Evolutionary conservation across 108 stramenopile species (phyloP).

Genomic region (Hondaea fermentalgiana): DNA sequence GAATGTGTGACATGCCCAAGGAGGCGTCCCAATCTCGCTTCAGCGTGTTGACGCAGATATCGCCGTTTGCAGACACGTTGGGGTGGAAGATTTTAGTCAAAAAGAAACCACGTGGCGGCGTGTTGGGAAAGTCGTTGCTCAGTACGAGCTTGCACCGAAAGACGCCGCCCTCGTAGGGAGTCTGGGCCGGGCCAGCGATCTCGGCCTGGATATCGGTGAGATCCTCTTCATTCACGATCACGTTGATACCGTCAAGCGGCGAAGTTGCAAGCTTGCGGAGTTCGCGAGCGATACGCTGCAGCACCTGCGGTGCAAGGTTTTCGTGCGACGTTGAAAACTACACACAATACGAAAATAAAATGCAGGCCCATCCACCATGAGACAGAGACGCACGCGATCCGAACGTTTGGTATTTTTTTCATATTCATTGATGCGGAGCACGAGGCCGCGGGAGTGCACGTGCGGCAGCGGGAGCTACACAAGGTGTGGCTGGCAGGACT

Average conservation of each 20-base stretch:
- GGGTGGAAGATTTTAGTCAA: constrained; percentile 97
- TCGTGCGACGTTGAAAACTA: constrained; percentile 32
- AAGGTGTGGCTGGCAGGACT: too few relatives aligned
- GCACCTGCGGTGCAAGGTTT: constrained; percentile 76
- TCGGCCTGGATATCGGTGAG: constrained; percentile 64
- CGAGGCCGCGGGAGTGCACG: too few relatives aligned
- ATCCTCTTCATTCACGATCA: constrained; percentile 57
- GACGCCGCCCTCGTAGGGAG: constrained; percentile 81
- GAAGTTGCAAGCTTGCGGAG: constrained; percentile 66
- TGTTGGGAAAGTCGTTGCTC: constrained; percentile 56
- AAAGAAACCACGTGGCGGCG: constrained; percentile 92
- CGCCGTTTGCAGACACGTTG: constrained; percentile 83
- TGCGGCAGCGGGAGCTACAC: too few relatives aligned
- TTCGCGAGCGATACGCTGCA: constrained; percentile 71
- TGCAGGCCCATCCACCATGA: not conserved
- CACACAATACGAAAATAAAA: not conserved
- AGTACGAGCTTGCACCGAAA: constrained; percentile 87
- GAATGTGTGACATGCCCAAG: constrained; percentile 77
- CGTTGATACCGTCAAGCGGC: constrained; percentile 72
- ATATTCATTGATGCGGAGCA: too few relatives aligned
- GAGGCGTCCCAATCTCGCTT: constrained; percentile 87
- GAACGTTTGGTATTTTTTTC: too few relatives aligned
- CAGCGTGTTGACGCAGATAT: constrained; percentile 97
- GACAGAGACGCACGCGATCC: too few relatives aligned
- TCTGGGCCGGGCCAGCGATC: constrained; percentile 81